Conservation (phyloP, 2,329 filamentous ascomycete species). For the Diaporthe caulivora region DNA sequence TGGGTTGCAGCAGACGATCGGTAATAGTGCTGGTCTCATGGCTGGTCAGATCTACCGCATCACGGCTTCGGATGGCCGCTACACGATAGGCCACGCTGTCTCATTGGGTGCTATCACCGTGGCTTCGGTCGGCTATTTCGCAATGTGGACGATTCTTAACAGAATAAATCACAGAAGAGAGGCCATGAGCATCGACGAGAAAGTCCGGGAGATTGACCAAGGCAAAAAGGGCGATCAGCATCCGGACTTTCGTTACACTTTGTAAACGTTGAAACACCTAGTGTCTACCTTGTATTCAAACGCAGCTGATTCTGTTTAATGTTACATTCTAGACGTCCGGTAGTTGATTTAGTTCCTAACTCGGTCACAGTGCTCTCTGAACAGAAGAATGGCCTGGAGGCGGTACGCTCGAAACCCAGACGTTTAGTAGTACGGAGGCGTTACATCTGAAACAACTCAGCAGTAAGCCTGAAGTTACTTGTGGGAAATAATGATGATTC, state of each 20-base stretch:
- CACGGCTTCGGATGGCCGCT: slow-evolving; percentile 42
- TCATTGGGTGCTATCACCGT: slow-evolving; percentile 45
- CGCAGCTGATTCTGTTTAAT: too few species aligned
- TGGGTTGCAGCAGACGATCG: slow-evolving; percentile 59
- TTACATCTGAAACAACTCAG: too few species aligned
- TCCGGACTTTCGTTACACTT: not conserved
- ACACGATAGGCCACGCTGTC: slow-evolving; percentile 49
- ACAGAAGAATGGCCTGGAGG: too few species aligned
- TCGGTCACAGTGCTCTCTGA: too few species aligned
- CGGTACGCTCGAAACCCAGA: too few species aligned
- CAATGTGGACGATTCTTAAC: not conserved
- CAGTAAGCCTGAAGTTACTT: too few species aligned
- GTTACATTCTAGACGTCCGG: too few species aligned
- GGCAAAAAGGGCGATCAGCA: slow-evolving; percentile 12
- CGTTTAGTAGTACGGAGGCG: too few species aligned
- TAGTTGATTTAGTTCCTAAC: too few species aligned
- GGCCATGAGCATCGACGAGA: not conserved
- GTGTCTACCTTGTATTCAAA: too few species aligned
- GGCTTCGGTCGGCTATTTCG: slow-evolving; percentile 34
- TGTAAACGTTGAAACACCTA: not conserved
- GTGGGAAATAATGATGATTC: too few species aligned
- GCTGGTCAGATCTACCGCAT: slow-evolving; percentile 53
- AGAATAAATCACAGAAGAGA: not conserved
- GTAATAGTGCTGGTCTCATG: slow-evolving; percentile 60
- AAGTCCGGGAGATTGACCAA: not conserved